Evolutionary conservation across 495 filamentous ascomycete species (phyloP).

Genomic region (Penicillium angulare): DNA sequence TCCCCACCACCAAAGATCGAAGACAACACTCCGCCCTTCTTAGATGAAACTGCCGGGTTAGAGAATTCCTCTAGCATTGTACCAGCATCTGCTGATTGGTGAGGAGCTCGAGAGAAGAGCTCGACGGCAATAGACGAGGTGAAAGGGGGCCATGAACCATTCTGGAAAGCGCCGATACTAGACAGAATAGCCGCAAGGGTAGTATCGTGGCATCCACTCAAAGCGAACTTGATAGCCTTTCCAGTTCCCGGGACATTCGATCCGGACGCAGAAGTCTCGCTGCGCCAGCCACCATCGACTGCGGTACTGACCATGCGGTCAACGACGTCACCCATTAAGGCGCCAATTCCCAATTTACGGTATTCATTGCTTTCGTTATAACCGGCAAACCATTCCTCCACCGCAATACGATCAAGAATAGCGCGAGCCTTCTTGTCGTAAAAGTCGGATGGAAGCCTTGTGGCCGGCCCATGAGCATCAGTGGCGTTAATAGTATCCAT

Average conservation of each 20-base stretch:
- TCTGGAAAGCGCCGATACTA: conserved; percentile 74
- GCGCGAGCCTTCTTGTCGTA: conserved; percentile 71
- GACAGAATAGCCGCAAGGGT: conserved; percentile 79
- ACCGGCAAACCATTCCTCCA: conserved; percentile 93
- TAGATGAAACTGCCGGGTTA: conserved; percentile 20
- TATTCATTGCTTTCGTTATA: conserved; percentile 84
- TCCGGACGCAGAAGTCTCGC: conserved; percentile 53
- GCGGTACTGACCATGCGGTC: conserved; percentile 74
- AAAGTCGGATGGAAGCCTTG: conserved; percentile 77
- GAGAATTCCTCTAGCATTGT: conserved; percentile 26
- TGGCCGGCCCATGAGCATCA: conserved; percentile 77
- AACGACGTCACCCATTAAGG: conserved; percentile 79
- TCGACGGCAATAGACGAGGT: conserved; percentile 91
- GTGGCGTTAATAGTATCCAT: conserved; percentile 93
- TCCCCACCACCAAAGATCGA: conserved; percentile 26
- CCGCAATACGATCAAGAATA: conserved; percentile 74
- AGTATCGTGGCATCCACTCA: conserved; percentile 93
- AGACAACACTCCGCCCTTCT: conserved; percentile 31
- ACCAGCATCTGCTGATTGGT: conserved; percentile 3
- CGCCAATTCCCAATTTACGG: conserved; percentile 81
- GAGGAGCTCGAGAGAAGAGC: conserved; percentile 62
- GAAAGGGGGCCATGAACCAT: conserved; percentile 80
- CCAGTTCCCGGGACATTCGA: conserved; percentile 42
- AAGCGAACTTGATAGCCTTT: conserved; percentile 62
- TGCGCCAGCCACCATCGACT: conserved; percentile 57